These are phyloP conservation scores for Arctium minus DNA, from an alignment of 129 eudicot species.

Conservation along the genomic window DNA sequence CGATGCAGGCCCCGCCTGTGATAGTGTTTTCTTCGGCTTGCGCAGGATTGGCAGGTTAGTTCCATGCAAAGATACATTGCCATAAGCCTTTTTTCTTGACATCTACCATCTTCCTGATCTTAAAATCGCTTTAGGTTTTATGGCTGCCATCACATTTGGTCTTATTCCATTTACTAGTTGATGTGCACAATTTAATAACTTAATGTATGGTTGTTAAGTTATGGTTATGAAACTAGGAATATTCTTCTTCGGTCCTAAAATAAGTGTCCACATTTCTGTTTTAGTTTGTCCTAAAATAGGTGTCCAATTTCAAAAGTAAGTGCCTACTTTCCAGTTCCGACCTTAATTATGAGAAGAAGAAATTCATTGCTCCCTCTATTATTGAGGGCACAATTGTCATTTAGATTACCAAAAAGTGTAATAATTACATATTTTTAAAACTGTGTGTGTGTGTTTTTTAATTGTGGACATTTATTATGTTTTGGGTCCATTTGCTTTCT, in stretches of 20 bases:
- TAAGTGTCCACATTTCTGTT: background rate
- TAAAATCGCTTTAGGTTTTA: background rate
- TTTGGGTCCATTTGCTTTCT: background rate
- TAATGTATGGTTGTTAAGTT: background rate
- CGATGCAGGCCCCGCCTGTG: constrained; percentile 89
- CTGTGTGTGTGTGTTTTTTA: background rate
- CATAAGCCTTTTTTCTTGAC: background rate
- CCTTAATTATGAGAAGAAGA: background rate
- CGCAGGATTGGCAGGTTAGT: constrained; percentile 83
- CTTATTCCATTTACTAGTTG: background rate
- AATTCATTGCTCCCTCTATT: background rate
- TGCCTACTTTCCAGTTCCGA: background rate
- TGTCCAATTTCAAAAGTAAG: background rate
- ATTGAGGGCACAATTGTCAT: background rate
- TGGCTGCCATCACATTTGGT: background rate
- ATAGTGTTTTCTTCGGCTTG: constrained; percentile 88
- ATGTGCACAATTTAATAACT: background rate
- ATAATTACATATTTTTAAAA: no score
- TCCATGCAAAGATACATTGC: background rate
- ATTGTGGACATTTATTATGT: background rate
- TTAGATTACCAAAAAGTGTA: background rate
- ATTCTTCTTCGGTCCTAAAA: background rate
- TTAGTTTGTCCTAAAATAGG: background rate
- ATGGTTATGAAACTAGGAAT: background rate
- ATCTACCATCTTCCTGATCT: background rate